Evolutionary conservation across 31 red algal species (phyloP).

Genomic region (Odonthalia washingtoniensis): DNA sequence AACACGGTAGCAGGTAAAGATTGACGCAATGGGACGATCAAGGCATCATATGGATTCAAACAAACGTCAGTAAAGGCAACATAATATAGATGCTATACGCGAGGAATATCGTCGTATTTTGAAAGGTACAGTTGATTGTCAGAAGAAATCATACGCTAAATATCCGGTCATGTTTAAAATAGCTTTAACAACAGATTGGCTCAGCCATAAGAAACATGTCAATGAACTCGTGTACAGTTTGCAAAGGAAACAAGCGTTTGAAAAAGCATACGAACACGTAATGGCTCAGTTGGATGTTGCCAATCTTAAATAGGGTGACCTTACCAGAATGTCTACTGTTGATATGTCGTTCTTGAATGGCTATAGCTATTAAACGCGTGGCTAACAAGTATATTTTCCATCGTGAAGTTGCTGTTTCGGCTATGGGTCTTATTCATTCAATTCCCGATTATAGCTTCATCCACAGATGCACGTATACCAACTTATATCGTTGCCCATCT

Average conservation of each 20-base stretch:
- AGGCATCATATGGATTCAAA: neutral
- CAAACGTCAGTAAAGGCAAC: constrained; percentile 36
- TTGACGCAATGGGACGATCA: constrained; percentile 45
- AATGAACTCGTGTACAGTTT: constrained; percentile 31
- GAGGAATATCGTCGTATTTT: too few relatives aligned
- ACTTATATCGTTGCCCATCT: too few relatives aligned
- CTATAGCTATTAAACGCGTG: constrained; percentile 86
- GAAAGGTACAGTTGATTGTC: too few relatives aligned
- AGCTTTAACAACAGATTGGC: constrained; percentile 49
- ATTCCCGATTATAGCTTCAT: constrained; percentile 95
- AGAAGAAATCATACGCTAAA: too few relatives aligned
- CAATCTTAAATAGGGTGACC: neutral
- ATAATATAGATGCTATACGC: constrained; percentile 26
- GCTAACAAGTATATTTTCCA: constrained; percentile 97
- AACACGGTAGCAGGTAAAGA: constrained; percentile 51
- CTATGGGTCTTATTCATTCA: constrained; percentile 93
- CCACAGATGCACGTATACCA: constrained; percentile 89
- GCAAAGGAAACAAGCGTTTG: constrained; percentile 26
- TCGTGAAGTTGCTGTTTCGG: constrained; percentile 91
- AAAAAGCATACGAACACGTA: neutral
- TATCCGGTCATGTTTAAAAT: constrained; percentile 43
- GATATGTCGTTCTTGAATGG: too few relatives aligned
- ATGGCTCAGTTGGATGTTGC: neutral
- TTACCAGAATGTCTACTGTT: neutral
- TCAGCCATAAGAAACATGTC: constrained; percentile 50